phyloP scores from a whole-genome alignment of 1,284 basidiomycete genomes.

The Irpex sp. region DNA sequence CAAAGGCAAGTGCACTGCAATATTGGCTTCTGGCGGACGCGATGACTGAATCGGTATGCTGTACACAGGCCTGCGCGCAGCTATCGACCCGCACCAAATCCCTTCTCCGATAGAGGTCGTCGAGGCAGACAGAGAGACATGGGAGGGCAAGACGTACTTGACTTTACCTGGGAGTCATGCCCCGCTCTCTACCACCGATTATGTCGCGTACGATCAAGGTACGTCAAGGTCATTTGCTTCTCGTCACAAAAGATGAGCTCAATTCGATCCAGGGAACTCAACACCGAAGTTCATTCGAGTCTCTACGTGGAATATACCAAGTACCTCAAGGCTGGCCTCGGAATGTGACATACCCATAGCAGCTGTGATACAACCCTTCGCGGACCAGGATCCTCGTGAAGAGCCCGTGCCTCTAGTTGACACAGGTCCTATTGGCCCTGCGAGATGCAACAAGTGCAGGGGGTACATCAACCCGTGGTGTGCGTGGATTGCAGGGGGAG shows the following conservation, averaged over 20 bases:
- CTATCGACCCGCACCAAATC: conserved; percentile 88
- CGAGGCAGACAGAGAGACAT: conserved; percentile 79
- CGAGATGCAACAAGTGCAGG: conserved; percentile 82
- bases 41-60: background rate
- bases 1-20: conserved; percentile 37
- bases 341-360: conserved; percentile 85
- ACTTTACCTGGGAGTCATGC: conserved; percentile 74
- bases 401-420: conserved; percentile 78
- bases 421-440: conserved; percentile 65
- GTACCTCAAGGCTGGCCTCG: conserved; percentile 72
- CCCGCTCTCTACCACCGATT: conserved; percentile 87
- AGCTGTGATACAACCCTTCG: conserved; percentile 88
- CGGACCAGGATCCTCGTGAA: conserved; percentile 76
- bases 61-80: conserved; percentile 61
- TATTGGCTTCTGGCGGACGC: background rate
- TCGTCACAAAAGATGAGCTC: background rate
- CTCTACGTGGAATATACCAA: conserved; percentile 73
- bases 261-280: conserved; percentile 48
- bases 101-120: conserved; percentile 86
- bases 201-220: conserved; percentile 91
- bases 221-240: conserved; percentile 13
- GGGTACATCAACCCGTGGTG: conserved; percentile 97
- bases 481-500: conserved; percentile 80
- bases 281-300: conserved; percentile 62
- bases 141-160: conserved; percentile 74